Conservation (phyloP, 2,329 filamentous ascomycete species). For the Hypoxylon sp. region DNA sequence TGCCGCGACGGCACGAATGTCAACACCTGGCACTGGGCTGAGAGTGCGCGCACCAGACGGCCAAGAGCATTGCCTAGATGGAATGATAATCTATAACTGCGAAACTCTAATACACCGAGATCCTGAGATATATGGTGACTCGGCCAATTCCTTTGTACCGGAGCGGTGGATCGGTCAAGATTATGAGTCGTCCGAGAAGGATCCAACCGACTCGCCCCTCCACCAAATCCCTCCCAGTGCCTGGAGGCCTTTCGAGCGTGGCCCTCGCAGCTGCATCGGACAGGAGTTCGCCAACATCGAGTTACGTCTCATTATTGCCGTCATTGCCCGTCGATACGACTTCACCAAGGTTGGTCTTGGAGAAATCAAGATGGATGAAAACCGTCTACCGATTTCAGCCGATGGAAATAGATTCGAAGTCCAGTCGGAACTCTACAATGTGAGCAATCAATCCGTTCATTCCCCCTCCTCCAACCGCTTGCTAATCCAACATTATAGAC, state of each 20-base stretch:
- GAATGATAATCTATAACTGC: constrained; percentile 3
- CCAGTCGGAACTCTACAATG: constrained; percentile 27
- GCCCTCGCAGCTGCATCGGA: constrained; percentile 65
- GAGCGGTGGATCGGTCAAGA: constrained; percentile 49
- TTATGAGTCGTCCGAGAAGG: background rate
- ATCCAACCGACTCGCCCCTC: too few relatives aligned
- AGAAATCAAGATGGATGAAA: constrained; percentile 13
- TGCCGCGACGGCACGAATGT: constrained; percentile 32
- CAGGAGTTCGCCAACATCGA: constrained; percentile 61
- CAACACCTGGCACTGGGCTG: constrained; percentile 32
- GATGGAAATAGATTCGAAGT: constrained; percentile 20
- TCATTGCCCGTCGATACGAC: constrained; percentile 24
- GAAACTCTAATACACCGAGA: constrained; percentile 44
- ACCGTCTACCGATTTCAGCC: constrained; percentile 20
- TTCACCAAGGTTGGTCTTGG: constrained; percentile 28
- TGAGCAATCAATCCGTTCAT: background rate
- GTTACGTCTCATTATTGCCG: constrained; percentile 31
- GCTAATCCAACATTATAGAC: constrained; percentile 27
- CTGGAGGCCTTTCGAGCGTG: constrained; percentile 60
- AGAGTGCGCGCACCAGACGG: constrained; percentile 33
- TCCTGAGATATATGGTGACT: constrained; percentile 43
- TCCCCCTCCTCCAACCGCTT: background rate
- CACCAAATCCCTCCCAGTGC: constrained; percentile 23
- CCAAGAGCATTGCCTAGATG: constrained; percentile 1
- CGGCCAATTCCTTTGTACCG: constrained; percentile 47